phyloP scores from a whole-genome alignment of 306 rosid species.

The Mucuna pruriens region DNA sequence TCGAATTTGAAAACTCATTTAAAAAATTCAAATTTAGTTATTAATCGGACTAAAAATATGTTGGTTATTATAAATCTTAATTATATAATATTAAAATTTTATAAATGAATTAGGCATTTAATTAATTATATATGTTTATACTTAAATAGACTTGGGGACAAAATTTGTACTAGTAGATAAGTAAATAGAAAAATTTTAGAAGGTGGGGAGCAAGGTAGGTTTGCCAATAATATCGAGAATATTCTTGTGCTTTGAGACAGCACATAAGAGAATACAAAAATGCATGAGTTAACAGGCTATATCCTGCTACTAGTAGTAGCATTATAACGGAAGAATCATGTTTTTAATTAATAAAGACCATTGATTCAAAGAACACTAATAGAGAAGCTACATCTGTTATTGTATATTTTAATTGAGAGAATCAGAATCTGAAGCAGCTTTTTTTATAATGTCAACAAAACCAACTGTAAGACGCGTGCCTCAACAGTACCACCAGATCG shows the following conservation, averaged over 20 bases:
- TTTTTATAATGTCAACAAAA: slow-evolving; percentile 20
- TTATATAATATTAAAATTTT: too few relatives aligned
- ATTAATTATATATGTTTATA: too few relatives aligned
- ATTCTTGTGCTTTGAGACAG: slow-evolving; percentile 7
- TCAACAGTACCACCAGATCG: slow-evolving; percentile 35
- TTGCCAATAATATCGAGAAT: slow-evolving; percentile 31
- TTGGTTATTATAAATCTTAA: too few relatives aligned
- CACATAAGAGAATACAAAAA: slow-evolving; percentile 11
- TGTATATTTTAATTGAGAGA: not conserved
- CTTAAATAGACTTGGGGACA: too few relatives aligned
- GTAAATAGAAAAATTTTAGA: not conserved
- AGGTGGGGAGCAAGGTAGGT: not conserved
- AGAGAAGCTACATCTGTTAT: not conserved
- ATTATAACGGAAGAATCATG: slow-evolving; percentile 1
- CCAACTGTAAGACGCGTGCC: slow-evolving; percentile 50
- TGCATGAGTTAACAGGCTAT: slow-evolving; percentile 29
- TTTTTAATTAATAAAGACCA: not conserved
- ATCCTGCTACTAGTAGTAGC: not conserved
- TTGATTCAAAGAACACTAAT: not conserved
- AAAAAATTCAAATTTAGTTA: too few relatives aligned
- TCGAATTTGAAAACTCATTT: too few relatives aligned
- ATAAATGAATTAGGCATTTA: too few relatives aligned
- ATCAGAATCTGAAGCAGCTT: slow-evolving; percentile 35
- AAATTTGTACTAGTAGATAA: not conserved
- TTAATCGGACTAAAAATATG: too few relatives aligned